Evolutionary conservation across 768 basidiomycete species (phyloP).

Genomic region (Pseudohyphozyma bogoriensis): DNA sequence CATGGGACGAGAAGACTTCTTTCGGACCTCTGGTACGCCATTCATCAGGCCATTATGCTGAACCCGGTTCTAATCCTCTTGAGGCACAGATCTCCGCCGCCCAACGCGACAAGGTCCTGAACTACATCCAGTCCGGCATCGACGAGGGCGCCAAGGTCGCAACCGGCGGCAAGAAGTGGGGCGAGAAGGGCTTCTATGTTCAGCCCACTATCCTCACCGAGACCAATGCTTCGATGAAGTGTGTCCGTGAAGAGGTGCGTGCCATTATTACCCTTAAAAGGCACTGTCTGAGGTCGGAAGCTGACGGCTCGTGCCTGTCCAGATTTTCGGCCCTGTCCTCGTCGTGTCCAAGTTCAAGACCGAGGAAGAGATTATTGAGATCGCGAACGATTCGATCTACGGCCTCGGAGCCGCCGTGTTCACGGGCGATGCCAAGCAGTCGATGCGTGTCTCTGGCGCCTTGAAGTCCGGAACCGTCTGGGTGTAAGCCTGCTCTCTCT

Average conservation of each 20-base stretch:
- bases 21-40: conserved; percentile 69
- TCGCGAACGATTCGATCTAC: conserved; percentile 81
- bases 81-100: conserved; percentile 13
- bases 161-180: conserved; percentile 59
- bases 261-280: conserved; percentile 35
- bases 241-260: conserved; percentile 60
- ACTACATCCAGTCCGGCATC: conserved; percentile 78
- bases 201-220: conserved; percentile 87
- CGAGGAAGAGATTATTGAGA: conserved; percentile 69
- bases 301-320: conserved; percentile 43
- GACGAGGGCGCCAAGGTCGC: conserved; percentile 66
- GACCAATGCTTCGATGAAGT: conserved; percentile 55
- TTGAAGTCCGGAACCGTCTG: conserved; percentile 77
- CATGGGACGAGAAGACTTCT: conserved; percentile 51
- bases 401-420: conserved; percentile 90
- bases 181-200: conserved; percentile 65
- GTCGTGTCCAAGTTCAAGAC: conserved; percentile 61
- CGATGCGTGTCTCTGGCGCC: conserved; percentile 74
- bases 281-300: neutral
- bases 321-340: conserved; percentile 70
- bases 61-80: neutral
- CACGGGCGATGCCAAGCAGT: conserved; percentile 71
- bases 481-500: too few species aligned
- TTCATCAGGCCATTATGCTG: conserved; percentile 17
- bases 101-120: conserved; percentile 77